Evolutionary conservation across 169 alveolate genomes (phyloP).

Genomic region (Perkinsus marinus): DNA sequence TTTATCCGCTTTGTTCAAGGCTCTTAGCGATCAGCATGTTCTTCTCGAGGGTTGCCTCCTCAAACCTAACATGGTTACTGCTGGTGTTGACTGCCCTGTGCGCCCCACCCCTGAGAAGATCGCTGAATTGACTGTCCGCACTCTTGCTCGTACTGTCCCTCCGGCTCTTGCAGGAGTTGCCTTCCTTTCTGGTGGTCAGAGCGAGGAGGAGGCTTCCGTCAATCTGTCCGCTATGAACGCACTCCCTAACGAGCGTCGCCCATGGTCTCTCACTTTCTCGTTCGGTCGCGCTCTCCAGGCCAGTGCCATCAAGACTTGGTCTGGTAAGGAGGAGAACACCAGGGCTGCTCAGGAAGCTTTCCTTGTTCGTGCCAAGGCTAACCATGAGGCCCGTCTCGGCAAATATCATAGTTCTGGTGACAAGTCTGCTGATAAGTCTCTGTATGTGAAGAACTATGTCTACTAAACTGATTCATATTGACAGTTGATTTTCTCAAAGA

Average conservation of each 20-base stretch:
- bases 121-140: slow-evolving; percentile 83
- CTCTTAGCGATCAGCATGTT: slow-evolving; percentile 72
- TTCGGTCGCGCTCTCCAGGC: slow-evolving; percentile 90
- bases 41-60: slow-evolving; percentile 83
- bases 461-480: slow-evolving; percentile 5
- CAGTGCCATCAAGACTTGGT: slow-evolving; percentile 81
- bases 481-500: background rate
- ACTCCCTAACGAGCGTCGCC: slow-evolving; percentile 59
- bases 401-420: slow-evolving; percentile 33
- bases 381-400: slow-evolving; percentile 66
- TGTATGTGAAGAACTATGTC: slow-evolving; percentile 30
- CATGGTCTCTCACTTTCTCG: slow-evolving; percentile 84
- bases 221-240: slow-evolving; percentile 79
- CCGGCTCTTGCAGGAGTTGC: slow-evolving; percentile 94
- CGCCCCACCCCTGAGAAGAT: slow-evolving; percentile 86
- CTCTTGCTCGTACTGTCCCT: slow-evolving; percentile 85
- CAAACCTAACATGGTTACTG: slow-evolving; percentile 91
- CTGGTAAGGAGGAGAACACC: slow-evolving; percentile 77
- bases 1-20: slow-evolving; percentile 71
- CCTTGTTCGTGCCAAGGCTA: slow-evolving; percentile 70
- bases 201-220: slow-evolving; percentile 83
- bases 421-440: slow-evolving; percentile 23
- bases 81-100: slow-evolving; percentile 73
- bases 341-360: slow-evolving; percentile 78
- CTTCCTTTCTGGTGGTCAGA: slow-evolving; percentile 91